Base-by-base conservation (phyloP, 2,329 filamentous ascomycete genomes). In the Colletotrichum viniferum region DNA sequence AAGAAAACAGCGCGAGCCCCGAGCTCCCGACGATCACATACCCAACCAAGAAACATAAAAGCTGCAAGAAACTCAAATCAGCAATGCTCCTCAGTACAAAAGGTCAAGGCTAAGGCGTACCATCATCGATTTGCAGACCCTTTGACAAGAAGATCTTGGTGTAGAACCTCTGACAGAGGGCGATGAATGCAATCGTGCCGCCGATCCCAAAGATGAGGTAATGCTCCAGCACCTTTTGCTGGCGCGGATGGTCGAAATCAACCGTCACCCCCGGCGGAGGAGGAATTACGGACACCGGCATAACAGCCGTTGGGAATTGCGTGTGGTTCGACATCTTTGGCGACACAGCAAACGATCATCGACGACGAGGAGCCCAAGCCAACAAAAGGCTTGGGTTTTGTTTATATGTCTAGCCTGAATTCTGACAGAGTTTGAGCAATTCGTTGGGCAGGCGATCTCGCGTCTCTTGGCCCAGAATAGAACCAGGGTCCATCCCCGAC, bases 81-180 rank as follows among this genome's bases (percentile, higher is more conserved):
- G 16, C 32, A 26, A 26, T 26, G 30, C 21, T 16, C 24, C 2
- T 77, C 10, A 8, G 12, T 32, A 34, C 14, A 30, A 21, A 61
- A 32, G n/a, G 28, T 32, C 58, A 12, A 0, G 28, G 0, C 16
- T 1, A 8, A 14, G 30, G 1, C 30, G 30, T 70, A 80, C 79
- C 73, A 72, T 81, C 79, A 18, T 80, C 79, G 12, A 79, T 28
- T 4, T 77, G 71, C 1, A 81, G 52, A 12, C 79, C 79, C n/a
- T 74, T 78, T 3, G 78, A 74, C 7, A 80, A 61, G n/a, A 69
- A 81, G 1, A 82, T 61, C 71, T 82, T 83, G 7, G 82, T 83
- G 66, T 80, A 81, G 4, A 79, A 72, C 14, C 79, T 67, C 61
- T 81, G 79, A 7, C 61, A 36, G 5, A 81, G 18, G 6, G 77